phyloP scores from a whole-genome alignment of 176 grass and related monocot species.

The Coix lacrymajobi region DNA sequence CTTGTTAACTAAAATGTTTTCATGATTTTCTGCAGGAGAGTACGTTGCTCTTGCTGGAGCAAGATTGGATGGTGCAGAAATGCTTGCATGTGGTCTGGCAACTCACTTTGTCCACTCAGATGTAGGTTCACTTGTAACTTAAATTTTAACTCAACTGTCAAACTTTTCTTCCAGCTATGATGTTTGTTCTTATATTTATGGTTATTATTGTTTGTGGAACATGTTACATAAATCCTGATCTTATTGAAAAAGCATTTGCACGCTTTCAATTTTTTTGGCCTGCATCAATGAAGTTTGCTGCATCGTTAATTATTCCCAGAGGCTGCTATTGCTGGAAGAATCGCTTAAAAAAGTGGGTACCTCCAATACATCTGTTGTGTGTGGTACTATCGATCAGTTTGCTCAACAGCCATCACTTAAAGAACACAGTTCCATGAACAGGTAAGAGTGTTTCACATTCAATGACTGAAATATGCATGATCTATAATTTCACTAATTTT shows the following conservation, averaged over 20 bases:
- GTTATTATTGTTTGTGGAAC: neutral
- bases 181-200: neutral
- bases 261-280: conserved; percentile 2
- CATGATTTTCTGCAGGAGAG: conserved; percentile 51
- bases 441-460: conserved; percentile 23
- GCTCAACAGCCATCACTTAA: conserved; percentile 55
- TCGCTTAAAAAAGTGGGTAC: conserved; percentile 48
- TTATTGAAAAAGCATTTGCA: neutral
- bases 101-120: conserved; percentile 80
- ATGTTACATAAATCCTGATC: neutral
- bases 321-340: conserved; percentile 60
- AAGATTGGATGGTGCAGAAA: conserved; percentile 85
- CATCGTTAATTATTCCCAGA: conserved; percentile 32
- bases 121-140: conserved; percentile 41
- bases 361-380: conserved; percentile 56
- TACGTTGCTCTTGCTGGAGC: conserved; percentile 79
- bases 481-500: neutral
- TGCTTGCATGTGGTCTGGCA: conserved; percentile 90
- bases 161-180: neutral
- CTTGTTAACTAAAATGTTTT: neutral
- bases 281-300: conserved; percentile 1
- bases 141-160: neutral
- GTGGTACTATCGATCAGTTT: conserved; percentile 67
- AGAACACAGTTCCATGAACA: conserved; percentile 54
- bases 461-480: neutral